Conservation (phyloP, 441 rosid species). For the Kokia cookei region DNA sequence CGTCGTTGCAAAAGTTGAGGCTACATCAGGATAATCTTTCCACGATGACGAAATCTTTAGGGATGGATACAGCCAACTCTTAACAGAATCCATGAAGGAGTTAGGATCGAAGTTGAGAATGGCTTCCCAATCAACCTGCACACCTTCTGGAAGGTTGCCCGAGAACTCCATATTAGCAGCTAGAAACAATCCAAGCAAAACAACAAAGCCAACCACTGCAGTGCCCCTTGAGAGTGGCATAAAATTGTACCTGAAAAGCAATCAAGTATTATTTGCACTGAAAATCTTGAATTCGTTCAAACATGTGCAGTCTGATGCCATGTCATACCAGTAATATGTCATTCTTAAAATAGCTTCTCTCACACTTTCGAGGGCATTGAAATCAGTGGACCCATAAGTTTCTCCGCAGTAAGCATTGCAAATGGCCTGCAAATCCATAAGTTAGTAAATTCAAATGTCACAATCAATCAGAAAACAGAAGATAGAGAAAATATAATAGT, state of each 20-base stretch:
- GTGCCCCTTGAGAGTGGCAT: constrained; percentile 99
- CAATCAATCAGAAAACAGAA: not conserved
- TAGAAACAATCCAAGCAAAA: constrained; percentile 77
- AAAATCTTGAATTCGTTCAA: not conserved
- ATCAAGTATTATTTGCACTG: not conserved
- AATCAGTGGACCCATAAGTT: constrained; percentile 60
- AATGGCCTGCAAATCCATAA: constrained; percentile 52
- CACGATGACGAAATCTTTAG: constrained; percentile 68
- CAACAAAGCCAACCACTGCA: constrained; percentile 79
- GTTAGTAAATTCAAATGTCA: constrained; percentile 3
- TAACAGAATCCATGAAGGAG: constrained; percentile 54
- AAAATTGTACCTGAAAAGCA: constrained; percentile 75
- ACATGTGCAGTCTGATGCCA: not conserved
- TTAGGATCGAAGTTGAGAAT: constrained; percentile 65
- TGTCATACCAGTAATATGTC: constrained; percentile 88
- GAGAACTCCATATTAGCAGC: constrained; percentile 93
- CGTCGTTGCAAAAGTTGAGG: constrained; percentile 67
- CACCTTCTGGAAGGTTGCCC: constrained; percentile 62
- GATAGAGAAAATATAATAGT: not conserved
- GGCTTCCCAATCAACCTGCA: constrained; percentile 98
- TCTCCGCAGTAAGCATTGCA: constrained; percentile 87
- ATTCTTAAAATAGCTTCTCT: constrained; percentile 79
- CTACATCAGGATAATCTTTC: constrained; percentile 81
- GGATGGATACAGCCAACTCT: constrained; percentile 79
- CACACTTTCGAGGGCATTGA: constrained; percentile 59